phyloP scores from a whole-genome alignment of 305 asterid species.

The Fraxinus albicans region DNA sequence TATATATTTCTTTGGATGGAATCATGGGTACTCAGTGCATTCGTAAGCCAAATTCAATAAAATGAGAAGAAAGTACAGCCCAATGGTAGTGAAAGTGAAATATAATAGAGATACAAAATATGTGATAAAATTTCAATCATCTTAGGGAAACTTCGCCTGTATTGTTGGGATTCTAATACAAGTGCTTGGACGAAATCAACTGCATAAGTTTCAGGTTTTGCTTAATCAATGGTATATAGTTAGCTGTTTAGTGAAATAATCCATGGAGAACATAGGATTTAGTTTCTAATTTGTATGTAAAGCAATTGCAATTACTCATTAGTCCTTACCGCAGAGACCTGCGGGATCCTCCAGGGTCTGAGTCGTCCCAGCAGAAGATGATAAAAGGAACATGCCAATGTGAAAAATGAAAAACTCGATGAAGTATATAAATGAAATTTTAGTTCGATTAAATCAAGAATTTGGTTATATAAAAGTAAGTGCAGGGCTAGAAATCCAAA shows the following conservation, averaged over 20 bases:
- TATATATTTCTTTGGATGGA: not conserved
- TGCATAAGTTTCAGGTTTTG: not conserved
- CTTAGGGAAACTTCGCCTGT: not conserved
- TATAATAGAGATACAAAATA: not conserved
- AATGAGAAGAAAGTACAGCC: not conserved
- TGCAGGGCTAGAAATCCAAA: not conserved
- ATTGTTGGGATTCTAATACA: not conserved
- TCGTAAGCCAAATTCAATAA: not conserved
- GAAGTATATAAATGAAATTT: not conserved
- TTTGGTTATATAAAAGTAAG: not conserved
- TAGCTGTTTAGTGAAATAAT: not conserved
- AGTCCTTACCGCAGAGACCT: conserved; percentile 81
- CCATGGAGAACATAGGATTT: not conserved
- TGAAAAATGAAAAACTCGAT: conserved; percentile 8
- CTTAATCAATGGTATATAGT: not conserved
- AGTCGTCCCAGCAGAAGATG: conserved; percentile 27
- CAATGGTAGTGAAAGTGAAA: not conserved
- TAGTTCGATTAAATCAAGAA: not conserved
- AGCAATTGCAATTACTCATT: conserved; percentile 12
- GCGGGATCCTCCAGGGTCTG: conserved; percentile 92
- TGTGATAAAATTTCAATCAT: not conserved
- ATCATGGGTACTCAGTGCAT: not conserved
- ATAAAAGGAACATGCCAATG: conserved; percentile 1
- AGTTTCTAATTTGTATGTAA: not conserved
- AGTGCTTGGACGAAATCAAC: not conserved